Evolutionary conservation across 495 filamentous ascomycete genomes (phyloP).

Genomic region (Evansstolkia leycettana): DNA sequence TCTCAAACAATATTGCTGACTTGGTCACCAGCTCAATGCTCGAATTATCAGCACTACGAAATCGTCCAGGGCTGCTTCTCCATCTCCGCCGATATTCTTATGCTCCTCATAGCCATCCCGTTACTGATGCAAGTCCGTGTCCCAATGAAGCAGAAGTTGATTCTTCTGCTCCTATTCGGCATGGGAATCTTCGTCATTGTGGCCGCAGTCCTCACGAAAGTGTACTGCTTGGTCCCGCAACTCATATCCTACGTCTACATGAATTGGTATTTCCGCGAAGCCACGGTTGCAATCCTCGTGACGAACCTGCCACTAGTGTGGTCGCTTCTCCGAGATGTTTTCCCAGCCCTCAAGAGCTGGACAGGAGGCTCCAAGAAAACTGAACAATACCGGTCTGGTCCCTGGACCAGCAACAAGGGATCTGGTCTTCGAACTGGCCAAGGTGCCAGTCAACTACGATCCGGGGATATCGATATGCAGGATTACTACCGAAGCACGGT

Average conservation of each 20-base stretch:
- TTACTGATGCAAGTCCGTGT: constrained; percentile 46
- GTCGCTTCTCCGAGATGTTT: constrained; percentile 47
- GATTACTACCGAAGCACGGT: constrained; percentile 18
- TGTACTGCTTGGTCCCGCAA: constrained; percentile 47
- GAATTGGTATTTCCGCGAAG: constrained; percentile 64
- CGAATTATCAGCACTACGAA: constrained; percentile 37
- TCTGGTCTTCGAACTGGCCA: constrained; percentile 22
- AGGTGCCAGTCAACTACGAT: constrained; percentile 17
- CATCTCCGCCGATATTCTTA: constrained; percentile 52
- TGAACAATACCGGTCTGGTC: constrained; percentile 24
- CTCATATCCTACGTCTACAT: constrained; percentile 44
- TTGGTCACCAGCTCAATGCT: constrained; percentile 30
- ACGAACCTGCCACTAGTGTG: constrained; percentile 55
- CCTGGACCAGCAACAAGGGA: constrained; percentile 24
- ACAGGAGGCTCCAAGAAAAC: constrained; percentile 30
- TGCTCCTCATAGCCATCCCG: constrained; percentile 51
- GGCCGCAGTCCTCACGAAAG: constrained; percentile 50
- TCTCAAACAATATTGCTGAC: constrained; percentile 1
- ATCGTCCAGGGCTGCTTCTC: constrained; percentile 45
- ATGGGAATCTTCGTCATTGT: constrained; percentile 60
- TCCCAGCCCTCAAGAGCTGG: constrained; percentile 39
- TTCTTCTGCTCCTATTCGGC: constrained; percentile 37
- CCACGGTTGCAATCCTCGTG: constrained; percentile 49
- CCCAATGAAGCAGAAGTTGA: constrained; percentile 42
- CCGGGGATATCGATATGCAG: constrained; percentile 24